Evolutionary conservation across 257 asterid species (phyloP).

Genomic region (Perilla frutescens): DNA sequence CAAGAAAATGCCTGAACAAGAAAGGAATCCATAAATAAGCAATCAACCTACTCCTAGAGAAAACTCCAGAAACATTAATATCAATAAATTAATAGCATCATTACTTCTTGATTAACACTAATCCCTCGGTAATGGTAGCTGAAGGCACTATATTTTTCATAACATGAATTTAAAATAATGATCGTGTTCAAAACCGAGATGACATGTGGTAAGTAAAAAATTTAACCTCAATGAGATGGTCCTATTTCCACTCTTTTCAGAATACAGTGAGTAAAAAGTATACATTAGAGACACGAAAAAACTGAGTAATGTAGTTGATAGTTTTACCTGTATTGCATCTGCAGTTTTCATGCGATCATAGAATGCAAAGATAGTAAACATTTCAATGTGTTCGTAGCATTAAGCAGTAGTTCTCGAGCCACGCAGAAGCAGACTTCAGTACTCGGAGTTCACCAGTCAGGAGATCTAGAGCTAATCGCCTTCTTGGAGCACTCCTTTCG

Average conservation of each 20-base stretch:
- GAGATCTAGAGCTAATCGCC: slow-evolving; percentile 65
- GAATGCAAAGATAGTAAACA: background rate
- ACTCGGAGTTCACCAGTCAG: slow-evolving; percentile 73
- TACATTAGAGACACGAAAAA: background rate
- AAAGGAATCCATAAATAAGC: background rate
- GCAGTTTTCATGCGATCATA: background rate
- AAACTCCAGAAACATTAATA: background rate
- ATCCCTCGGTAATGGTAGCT: background rate
- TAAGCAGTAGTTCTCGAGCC: slow-evolving; percentile 71
- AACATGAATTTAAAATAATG: background rate
- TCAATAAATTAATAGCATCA: slow-evolving; percentile 4
- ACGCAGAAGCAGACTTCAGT: slow-evolving; percentile 71
- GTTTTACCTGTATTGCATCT: slow-evolving; percentile 8
- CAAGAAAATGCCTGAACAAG: background rate
- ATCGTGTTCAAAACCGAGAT: background rate
- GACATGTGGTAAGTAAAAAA: background rate
- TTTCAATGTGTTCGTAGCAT: slow-evolving; percentile 32
- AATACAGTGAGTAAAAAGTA: background rate
- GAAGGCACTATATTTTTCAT: background rate
- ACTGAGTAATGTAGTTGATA: background rate
- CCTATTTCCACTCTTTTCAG: background rate
- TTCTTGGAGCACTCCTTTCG: slow-evolving; percentile 50
- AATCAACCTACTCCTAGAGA: background rate
- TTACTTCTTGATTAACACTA: background rate
- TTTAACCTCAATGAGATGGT: background rate